Evolutionary conservation across 345 rosid genomes (phyloP).

Genomic region (Populus pruinosa): DNA sequence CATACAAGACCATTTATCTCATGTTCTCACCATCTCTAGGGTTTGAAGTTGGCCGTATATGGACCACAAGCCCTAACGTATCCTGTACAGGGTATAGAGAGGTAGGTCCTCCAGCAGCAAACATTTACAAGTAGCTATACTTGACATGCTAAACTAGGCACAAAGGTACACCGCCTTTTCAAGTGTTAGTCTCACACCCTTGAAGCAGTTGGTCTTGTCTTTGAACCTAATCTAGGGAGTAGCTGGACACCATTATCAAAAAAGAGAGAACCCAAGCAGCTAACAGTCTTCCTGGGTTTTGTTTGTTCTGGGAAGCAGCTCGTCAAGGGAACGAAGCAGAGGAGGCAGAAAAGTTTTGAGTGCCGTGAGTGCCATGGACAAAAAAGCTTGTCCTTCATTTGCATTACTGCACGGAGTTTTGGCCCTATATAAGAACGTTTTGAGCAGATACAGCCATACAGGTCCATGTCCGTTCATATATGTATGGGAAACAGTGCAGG

Average conservation of each 20-base stretch:
- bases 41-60: not conserved
- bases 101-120: not conserved
- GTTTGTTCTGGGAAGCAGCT: not conserved
- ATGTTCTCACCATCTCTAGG: not conserved
- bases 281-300: not conserved
- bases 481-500: too few relatives aligned
- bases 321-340: too few relatives aligned
- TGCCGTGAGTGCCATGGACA: not conserved
- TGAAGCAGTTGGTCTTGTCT: not conserved
- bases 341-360: too few relatives aligned
- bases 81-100: not conserved
- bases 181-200: not conserved
- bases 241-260: not conserved
- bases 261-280: too few relatives aligned
- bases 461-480: too few relatives aligned
- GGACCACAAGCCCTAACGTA: not conserved
- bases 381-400: not conserved
- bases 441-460: too few relatives aligned
- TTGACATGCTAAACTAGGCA: not conserved
- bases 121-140: not conserved
- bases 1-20: not conserved
- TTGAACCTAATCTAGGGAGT: not conserved
- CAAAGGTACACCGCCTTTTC: not conserved
- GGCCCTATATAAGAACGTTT: too few relatives aligned
- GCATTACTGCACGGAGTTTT: not conserved